These are phyloP conservation scores for Sclerospora graminicola DNA, from an alignment of 352 stramenopile genomes.

Conservation along the genomic window DNA sequence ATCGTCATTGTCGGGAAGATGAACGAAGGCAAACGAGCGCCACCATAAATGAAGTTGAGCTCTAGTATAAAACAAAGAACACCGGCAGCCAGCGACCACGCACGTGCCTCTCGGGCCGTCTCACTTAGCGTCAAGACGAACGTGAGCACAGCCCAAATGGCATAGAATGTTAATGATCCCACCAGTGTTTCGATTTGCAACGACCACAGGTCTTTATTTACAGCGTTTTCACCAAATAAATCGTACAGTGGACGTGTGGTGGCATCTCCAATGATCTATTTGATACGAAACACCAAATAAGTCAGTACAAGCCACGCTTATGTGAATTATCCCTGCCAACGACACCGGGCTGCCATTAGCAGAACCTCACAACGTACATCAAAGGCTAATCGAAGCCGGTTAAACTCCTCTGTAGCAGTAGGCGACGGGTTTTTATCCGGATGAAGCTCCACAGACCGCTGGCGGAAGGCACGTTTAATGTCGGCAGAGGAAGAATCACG, in stretches of 20 bases:
- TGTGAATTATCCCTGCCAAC: no score
- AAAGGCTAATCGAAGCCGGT: conserved; percentile 89
- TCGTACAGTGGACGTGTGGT: conserved; percentile 93
- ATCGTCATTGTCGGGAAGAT: conserved; percentile 83
- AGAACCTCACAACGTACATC: conserved; percentile 55
- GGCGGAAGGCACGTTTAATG: conserved; percentile 96
- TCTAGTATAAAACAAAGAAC: conserved; percentile 92
- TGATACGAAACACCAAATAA: not conserved
- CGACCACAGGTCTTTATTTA: conserved; percentile 83
- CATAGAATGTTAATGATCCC: conserved; percentile 91
- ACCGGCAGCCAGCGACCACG: conserved; percentile 90
- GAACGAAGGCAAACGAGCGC: conserved; percentile 33
- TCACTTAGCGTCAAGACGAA: conserved; percentile 94
- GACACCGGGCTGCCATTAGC: no score
- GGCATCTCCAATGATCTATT: conserved; percentile 70
- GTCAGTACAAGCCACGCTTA: conserved; percentile 2
- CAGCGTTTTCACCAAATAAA: conserved; percentile 87
- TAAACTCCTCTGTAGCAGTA: conserved; percentile 88
- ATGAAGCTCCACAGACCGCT: conserved; percentile 90
- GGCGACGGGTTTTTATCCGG: conserved; percentile 95
- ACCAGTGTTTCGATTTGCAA: conserved; percentile 88
- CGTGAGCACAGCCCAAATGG: conserved; percentile 91
- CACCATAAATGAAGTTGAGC: conserved; percentile 84
- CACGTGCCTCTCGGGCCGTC: conserved; percentile 69
- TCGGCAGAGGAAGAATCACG: conserved; percentile 87